Base-by-base conservation (phyloP, 148 eudicot genomes). In the Heliosperma pusillum region DNA sequence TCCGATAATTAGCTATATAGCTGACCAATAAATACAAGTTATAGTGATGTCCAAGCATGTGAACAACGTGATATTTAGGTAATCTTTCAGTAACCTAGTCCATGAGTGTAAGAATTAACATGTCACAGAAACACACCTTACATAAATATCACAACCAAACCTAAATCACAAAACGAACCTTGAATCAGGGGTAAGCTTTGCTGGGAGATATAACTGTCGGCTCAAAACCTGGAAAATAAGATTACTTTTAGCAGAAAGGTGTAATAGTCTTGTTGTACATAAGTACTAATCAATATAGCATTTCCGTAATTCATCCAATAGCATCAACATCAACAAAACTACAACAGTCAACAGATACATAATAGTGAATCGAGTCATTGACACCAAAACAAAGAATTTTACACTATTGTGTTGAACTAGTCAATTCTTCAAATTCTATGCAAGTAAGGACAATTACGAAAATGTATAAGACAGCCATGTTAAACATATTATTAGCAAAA, bases 151-250 rank as follows among this genome's bases (percentile, higher is more conserved):
- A 56, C 59, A 56, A 19, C 7, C 21, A 56, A 56, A 56, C 21
- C 12, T 17, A 73, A 73, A 67, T 10, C 12, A 79, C 0, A 12
- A 52, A 69, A 73, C 80, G 20, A 24, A 81, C 98, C 88, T 81
- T 59, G 91, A 76, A 75, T 89, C 91, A 74, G 90, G 81, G 55
- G 97, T 83, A 55, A 81, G 83, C 88, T 92, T 96, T 59, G 94
- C 96, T 16, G 97, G 97, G 70, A 92, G 91, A 87, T 92, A 96
- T 79, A 96, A 80, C 77, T 90, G 91, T 55, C 99, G 90, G 76
- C 99, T 96, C 87, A 96, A 86, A 76, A 96, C 99, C 99, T 95
- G 67, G 77, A 74, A 15, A 63, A 67, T 25, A 75, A 17, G 33
- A 72, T 4, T 53, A 75, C 25, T n/a, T 52, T 12, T 22, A 74